phyloP scores from a whole-genome alignment of 768 basidiomycete species.

The Pilatotrama ljubarskyi region DNA sequence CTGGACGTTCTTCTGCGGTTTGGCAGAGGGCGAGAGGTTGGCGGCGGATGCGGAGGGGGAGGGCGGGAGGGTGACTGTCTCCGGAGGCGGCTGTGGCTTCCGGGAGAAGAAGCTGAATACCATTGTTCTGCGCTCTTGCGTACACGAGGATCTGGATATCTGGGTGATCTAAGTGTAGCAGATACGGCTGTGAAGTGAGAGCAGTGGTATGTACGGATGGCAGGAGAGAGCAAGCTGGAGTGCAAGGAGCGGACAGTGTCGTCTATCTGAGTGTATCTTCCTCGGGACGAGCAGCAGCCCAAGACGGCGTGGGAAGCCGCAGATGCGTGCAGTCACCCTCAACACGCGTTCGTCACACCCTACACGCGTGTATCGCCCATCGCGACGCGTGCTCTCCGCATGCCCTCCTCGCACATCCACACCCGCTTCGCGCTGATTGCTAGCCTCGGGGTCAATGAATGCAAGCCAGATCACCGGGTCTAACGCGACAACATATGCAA shows the following conservation, averaged over 20 bases:
- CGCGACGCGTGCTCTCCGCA: constrained; percentile 8
- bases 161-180: neutral
- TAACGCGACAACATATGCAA: neutral
- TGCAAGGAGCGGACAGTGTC: neutral
- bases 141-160: neutral
- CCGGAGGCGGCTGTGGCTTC: constrained; percentile 17
- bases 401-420: neutral
- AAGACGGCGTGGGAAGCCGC: constrained; percentile 8
- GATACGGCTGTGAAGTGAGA: neutral
- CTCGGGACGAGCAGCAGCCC: neutral
- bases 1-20: constrained; percentile 31
- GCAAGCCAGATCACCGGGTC: neutral
- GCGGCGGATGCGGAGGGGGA: constrained; percentile 21
- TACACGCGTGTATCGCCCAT: constrained; percentile 12
- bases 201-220: neutral
- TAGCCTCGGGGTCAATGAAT: constrained; percentile 3
- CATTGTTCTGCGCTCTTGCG: neutral
- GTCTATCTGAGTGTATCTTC: neutral
- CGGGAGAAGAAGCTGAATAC: constrained; percentile 33
- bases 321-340: constrained; percentile 6
- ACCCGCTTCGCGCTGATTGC: neutral
- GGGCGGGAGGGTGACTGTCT: constrained; percentile 17
- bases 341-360: constrained; percentile 15
- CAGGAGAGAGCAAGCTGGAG: neutral
- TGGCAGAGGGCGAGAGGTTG: constrained; percentile 8